Evolutionary conservation across 2,329 filamentous ascomycete genomes (phyloP).

Genomic region (Sporothrix schenckii): DNA sequence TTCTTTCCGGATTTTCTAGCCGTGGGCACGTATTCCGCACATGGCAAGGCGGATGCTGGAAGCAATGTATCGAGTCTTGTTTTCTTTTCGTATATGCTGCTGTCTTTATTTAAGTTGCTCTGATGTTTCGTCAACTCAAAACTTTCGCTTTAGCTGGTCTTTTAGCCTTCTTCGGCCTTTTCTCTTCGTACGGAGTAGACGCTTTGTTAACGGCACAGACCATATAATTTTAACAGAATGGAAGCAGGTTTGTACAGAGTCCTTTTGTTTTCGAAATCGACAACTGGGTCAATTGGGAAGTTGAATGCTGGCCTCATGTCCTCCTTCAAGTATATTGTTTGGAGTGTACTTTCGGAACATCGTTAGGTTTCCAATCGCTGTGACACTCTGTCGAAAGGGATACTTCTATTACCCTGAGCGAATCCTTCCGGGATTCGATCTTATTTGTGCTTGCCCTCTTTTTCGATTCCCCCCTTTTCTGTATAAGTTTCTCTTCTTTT

Average conservation of each 20-base stretch:
- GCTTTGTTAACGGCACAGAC: background rate
- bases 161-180: background rate
- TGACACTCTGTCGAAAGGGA: background rate
- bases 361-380: no score
- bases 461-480: background rate
- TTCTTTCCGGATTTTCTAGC: background rate
- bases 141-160: background rate
- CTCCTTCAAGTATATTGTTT: no score
- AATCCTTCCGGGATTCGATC: slow-evolving; percentile 2
- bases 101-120: background rate
- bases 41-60: background rate
- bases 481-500: background rate
- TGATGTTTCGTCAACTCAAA: background rate
- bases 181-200: no score
- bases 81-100: background rate
- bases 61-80: no score
- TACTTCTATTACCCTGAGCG: background rate
- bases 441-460: slow-evolving; percentile 12
- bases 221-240: background rate
- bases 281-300: background rate
- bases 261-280: background rate
- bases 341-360: no score
- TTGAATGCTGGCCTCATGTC: background rate
- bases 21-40: slow-evolving; percentile 1
- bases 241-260: background rate